Conservation (phyloP, 352 stramenopile species). For the Pythium aquatile region DNA sequence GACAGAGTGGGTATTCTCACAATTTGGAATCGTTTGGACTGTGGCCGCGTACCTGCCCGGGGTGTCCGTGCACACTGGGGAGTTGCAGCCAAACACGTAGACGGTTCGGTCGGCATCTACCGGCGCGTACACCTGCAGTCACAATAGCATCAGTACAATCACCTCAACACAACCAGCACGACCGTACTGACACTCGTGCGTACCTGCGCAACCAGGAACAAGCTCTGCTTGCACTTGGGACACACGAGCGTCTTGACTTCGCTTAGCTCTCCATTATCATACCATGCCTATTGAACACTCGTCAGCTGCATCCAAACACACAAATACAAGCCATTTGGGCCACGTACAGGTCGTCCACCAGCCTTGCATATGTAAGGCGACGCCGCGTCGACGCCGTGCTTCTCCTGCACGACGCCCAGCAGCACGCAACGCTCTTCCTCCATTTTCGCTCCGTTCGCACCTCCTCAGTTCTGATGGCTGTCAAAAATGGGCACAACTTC, state of each 20-base stretch:
- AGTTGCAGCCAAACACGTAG: conserved; percentile 87
- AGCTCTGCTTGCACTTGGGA: conserved; percentile 45
- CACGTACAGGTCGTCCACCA: conserved; percentile 66
- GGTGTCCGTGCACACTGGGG: conserved; percentile 58
- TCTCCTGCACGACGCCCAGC: conserved; percentile 68
- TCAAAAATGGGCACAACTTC: conserved; percentile 18
- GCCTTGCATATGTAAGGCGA: conserved; percentile 79
- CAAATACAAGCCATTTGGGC: background rate
- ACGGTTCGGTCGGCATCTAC: conserved; percentile 70
- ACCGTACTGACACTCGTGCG: background rate
- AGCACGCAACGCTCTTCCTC: conserved; percentile 62
- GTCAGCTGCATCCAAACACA: background rate
- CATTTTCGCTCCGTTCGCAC: conserved; percentile 26
- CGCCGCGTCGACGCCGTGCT: conserved; percentile 55
- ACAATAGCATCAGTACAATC: conserved; percentile 5
- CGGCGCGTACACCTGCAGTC: conserved; percentile 69
- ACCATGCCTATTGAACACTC: conserved; percentile 9
- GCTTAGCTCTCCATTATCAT: background rate
- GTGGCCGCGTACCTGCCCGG: conserved; percentile 36
- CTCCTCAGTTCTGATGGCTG: conserved; percentile 8
- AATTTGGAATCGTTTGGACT: too few relatives aligned
- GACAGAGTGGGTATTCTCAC: background rate
- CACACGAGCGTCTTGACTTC: conserved; percentile 47
- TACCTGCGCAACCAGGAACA: conserved; percentile 74
- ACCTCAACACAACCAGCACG: background rate